Evolutionary conservation across 2,329 filamentous ascomycete species (phyloP).

Genomic region (Exutisphaerella laricina): DNA sequence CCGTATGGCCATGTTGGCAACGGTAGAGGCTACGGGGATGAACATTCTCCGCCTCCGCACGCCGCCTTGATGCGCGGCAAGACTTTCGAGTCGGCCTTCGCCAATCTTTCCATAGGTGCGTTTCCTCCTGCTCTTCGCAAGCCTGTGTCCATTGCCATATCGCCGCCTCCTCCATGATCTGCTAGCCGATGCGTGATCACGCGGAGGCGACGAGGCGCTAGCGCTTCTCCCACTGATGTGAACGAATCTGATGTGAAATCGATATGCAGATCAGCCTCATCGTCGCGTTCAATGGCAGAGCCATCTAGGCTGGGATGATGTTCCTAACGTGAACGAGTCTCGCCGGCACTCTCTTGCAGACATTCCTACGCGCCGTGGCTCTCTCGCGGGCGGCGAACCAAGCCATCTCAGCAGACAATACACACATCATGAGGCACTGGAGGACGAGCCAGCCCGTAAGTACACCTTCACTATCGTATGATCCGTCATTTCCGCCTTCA

Average conservation of each 20-base stretch:
- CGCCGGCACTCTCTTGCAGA: constrained; percentile 71
- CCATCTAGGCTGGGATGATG: constrained; percentile 59
- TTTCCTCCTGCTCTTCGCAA: too few species aligned
- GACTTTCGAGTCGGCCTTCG: constrained; percentile 27
- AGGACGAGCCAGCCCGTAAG: constrained; percentile 17
- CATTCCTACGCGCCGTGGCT: constrained; percentile 35
- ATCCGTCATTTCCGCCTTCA: constrained; percentile 3
- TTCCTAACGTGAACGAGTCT: constrained; percentile 63
- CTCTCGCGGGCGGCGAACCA: constrained; percentile 27
- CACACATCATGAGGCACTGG: constrained; percentile 18
- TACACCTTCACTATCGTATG: constrained; percentile 1
- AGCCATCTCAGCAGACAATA: constrained; percentile 20
- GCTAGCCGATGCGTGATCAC: too few species aligned
- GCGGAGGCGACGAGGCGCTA: too few species aligned
- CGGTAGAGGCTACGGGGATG: constrained; percentile 18
- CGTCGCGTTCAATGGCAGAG: constrained; percentile 58
- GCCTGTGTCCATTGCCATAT: too few species aligned
- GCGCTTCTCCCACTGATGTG: constrained; percentile 5
- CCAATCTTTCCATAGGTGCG: constrained; percentile 28
- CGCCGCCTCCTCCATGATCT: constrained; percentile 6
- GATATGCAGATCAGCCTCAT: constrained; percentile 24
- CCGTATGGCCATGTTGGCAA: constrained; percentile 20
- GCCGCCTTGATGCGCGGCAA: constrained; percentile 15
- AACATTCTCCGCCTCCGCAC: constrained; percentile 14
- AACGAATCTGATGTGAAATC: too few species aligned